phyloP scores from a whole-genome alignment of 139 green algal genomes.

The Tetratostichococcus sp. region DNA sequence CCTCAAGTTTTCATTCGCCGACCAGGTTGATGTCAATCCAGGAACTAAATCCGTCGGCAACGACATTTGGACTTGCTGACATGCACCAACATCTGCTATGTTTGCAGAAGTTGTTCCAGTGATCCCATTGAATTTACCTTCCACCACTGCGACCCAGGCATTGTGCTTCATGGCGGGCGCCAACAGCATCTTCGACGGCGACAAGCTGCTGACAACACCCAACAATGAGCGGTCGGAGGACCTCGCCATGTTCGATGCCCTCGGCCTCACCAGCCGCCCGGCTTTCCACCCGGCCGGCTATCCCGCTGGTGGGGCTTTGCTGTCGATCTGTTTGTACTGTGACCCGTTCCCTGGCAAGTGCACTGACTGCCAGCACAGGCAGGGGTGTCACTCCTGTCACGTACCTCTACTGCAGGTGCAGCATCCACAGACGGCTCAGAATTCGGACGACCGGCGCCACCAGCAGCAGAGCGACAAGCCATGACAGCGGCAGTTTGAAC shows the following conservation, averaged over 20 bases:
- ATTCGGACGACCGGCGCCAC: not conserved
- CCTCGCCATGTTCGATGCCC: conserved; percentile 73
- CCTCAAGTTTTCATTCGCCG: conserved; percentile 43
- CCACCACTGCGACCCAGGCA: too few relatives aligned
- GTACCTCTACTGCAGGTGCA: not conserved
- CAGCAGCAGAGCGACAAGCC: too few relatives aligned
- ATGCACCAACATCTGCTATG: too few relatives aligned
- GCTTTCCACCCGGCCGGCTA: conserved; percentile 75
- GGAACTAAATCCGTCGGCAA: too few relatives aligned
- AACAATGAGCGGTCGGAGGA: conserved; percentile 86
- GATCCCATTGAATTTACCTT: too few relatives aligned
- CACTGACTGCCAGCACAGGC: too few relatives aligned
- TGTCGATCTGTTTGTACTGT: too few relatives aligned
- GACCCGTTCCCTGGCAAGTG: too few relatives aligned
- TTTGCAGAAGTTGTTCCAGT: too few relatives aligned
- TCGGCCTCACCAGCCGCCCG: conserved; percentile 71
- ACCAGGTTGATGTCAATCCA: conserved; percentile 51
- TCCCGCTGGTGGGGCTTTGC: conserved; percentile 29
- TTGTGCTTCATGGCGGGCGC: conserved; percentile 96
- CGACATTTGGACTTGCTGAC: too few relatives aligned
- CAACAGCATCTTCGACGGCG: conserved; percentile 97
- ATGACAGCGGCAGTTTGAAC: too few relatives aligned
- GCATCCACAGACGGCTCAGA: not conserved
- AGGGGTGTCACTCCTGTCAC: too few relatives aligned
- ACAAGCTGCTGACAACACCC: conserved; percentile 96